These are phyloP conservation scores for Acorus gramineus DNA, from an alignment of 106 monocot genomes.

Conservation along the genomic window DNA sequence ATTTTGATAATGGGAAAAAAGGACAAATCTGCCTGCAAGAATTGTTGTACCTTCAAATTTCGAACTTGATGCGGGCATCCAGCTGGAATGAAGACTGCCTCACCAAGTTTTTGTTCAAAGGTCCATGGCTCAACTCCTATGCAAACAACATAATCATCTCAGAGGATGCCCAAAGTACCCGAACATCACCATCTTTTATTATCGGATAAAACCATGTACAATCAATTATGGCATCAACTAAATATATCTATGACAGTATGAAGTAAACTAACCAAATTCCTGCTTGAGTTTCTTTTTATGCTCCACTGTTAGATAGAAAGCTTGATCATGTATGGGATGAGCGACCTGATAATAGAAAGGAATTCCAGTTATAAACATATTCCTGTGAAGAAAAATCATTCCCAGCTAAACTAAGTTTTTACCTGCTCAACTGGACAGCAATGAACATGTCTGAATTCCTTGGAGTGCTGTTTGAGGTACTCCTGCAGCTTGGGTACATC, in stretches of 20 bases:
- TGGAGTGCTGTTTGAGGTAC: conserved; percentile 50
- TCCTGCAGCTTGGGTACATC: conserved; percentile 50
- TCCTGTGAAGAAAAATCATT: too few relatives aligned
- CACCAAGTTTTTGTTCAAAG: conserved; percentile 78
- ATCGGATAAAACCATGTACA: background rate
- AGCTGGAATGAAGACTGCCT: conserved; percentile 81
- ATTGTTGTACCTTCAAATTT: conserved; percentile 44
- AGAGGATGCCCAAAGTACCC: too few relatives aligned
- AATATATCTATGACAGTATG: background rate
- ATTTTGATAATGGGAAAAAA: too few relatives aligned
- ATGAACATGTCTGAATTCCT: conserved; percentile 60
- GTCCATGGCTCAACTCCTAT: conserved; percentile 89
- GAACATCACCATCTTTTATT: too few relatives aligned
- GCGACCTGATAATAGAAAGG: too few relatives aligned
- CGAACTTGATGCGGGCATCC: conserved; percentile 89
- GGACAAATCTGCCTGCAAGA: too few relatives aligned
- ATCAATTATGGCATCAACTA: background rate
- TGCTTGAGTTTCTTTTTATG: conserved; percentile 8
- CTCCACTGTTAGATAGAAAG: too few relatives aligned
- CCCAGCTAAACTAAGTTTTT: too few relatives aligned
- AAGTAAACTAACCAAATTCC: background rate
- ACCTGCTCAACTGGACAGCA: conserved; percentile 40
- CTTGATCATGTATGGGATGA: too few relatives aligned
- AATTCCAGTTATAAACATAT: too few relatives aligned
- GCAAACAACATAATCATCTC: background rate